These are phyloP conservation scores for Sclerotinia borealis DNA, from an alignment of 2,329 filamentous ascomycete species.

Conservation along the genomic window DNA sequence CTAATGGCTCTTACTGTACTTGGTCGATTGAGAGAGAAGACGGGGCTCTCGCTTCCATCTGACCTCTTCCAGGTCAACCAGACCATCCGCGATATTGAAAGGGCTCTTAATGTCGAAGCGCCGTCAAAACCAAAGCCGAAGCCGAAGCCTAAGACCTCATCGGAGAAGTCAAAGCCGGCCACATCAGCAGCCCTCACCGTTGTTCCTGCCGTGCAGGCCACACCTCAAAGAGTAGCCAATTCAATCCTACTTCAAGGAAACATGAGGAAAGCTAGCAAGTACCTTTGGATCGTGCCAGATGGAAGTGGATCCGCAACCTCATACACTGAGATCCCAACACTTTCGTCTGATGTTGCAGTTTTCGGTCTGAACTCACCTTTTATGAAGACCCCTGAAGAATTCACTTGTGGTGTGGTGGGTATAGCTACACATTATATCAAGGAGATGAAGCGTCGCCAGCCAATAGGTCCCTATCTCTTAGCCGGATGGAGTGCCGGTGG, in stretches of 20 bases:
- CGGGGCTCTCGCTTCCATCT: constrained; percentile 47
- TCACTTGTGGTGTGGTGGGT: constrained; percentile 58
- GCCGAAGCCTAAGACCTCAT: constrained; percentile 23
- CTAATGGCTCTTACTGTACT: constrained; percentile 52
- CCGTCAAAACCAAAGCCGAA: constrained; percentile 15
- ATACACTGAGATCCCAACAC: constrained; percentile 29
- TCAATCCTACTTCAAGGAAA: constrained; percentile 42
- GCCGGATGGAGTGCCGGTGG: constrained; percentile 75
- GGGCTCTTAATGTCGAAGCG: constrained; percentile 48
- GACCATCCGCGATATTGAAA: constrained; percentile 60
- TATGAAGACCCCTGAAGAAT: constrained; percentile 63
- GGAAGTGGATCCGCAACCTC: constrained; percentile 39
- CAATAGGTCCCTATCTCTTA: constrained; percentile 59
- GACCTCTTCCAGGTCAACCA: constrained; percentile 57
- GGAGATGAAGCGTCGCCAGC: constrained; percentile 67
- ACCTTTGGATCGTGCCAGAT: constrained; percentile 42
- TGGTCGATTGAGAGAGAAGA: constrained; percentile 48
- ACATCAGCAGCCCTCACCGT: constrained; percentile 37
- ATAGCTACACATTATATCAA: constrained; percentile 59
- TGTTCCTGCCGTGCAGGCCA: constrained; percentile 32
- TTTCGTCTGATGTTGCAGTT: constrained; percentile 43
- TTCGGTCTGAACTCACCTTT: constrained; percentile 64
- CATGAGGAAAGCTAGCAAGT: constrained; percentile 41
- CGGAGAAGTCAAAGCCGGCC: not conserved
- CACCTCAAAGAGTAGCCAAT: constrained; percentile 11